phyloP scores from a whole-genome alignment of 2,329 filamentous ascomycete species.

The Pseudocercospora macadamiae region DNA sequence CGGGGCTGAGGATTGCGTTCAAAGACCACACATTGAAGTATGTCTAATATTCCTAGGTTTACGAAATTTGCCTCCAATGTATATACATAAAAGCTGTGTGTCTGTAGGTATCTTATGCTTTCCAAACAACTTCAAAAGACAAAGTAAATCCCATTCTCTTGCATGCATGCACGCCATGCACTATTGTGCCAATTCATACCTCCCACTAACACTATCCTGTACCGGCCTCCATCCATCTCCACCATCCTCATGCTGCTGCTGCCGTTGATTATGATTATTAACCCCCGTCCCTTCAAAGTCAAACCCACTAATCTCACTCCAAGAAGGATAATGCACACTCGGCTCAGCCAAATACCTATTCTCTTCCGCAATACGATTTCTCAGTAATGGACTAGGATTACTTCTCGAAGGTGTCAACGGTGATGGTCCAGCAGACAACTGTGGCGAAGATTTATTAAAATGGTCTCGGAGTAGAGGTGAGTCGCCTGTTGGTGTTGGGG shows the following conservation, averaged over 20 bases:
- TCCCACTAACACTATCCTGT: background rate
- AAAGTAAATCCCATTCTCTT: too few relatives aligned
- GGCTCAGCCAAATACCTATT: background rate
- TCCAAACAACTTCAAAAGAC: too few relatives aligned
- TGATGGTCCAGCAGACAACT: background rate
- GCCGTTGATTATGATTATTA: background rate
- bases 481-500: too few relatives aligned
- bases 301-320: constrained; percentile 1
- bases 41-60: too few relatives aligned
- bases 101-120: too few relatives aligned
- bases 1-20: too few relatives aligned
- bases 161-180: too few relatives aligned
- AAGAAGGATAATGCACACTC: constrained; percentile 1
- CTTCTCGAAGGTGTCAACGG: background rate
- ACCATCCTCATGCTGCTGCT: background rate
- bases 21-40: too few relatives aligned
- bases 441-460: background rate
- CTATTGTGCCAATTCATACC: background rate
- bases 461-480: too few relatives aligned
- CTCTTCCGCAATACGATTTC: background rate
- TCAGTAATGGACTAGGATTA: constrained; percentile 1
- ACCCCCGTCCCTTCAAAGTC: background rate
- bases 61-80: too few relatives aligned
- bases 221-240: background rate
- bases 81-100: too few relatives aligned